Evolutionary conservation across 2,329 filamentous ascomycete species (phyloP).

Genomic region (Pseudocercospora pini-densiflorae): DNA sequence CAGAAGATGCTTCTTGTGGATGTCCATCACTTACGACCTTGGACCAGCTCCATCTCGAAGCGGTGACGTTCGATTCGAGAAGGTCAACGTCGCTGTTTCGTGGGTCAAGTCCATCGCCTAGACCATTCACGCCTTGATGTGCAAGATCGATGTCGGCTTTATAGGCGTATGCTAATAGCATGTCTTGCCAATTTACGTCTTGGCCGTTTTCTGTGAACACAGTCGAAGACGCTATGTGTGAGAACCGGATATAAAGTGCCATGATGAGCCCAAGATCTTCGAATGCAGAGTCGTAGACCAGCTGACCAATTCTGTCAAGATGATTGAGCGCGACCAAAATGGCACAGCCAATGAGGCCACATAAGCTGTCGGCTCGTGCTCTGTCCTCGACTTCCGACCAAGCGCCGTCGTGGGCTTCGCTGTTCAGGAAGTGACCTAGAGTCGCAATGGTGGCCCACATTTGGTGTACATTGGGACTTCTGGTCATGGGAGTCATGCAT

Average conservation of each 20-base stretch:
- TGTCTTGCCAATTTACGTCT: constrained; percentile 8
- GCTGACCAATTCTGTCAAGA: constrained; percentile 7
- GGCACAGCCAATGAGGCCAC: constrained; percentile 4
- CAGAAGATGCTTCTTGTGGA: not conserved
- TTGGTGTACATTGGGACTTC: constrained; percentile 11
- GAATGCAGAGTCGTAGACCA: constrained; percentile 13
- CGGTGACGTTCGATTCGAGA: constrained; percentile 3
- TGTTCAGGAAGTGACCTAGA: constrained; percentile 15
- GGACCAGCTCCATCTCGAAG: constrained; percentile 10
- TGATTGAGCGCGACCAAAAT: constrained; percentile 11
- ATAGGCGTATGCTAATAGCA: constrained; percentile 10
- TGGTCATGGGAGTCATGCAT: constrained; percentile 2
- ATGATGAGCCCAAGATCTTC: not conserved
- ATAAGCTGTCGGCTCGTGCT: constrained; percentile 1
- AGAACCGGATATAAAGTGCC: not conserved
- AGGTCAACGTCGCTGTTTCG: not conserved
- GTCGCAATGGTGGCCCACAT: constrained; percentile 17
- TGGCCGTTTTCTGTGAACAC: not conserved
- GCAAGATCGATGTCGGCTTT: constrained; percentile 16
- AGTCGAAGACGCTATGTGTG: not conserved
- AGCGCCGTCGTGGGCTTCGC: not conserved
- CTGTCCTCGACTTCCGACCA: constrained; percentile 15
- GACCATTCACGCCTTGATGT: constrained; percentile 1
- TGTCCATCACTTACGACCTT: not conserved
- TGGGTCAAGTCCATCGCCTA: not conserved